These are phyloP conservation scores for Trichoderma sp. DNA, from an alignment of 2,329 filamentous ascomycete species.

Conservation along the genomic window DNA sequence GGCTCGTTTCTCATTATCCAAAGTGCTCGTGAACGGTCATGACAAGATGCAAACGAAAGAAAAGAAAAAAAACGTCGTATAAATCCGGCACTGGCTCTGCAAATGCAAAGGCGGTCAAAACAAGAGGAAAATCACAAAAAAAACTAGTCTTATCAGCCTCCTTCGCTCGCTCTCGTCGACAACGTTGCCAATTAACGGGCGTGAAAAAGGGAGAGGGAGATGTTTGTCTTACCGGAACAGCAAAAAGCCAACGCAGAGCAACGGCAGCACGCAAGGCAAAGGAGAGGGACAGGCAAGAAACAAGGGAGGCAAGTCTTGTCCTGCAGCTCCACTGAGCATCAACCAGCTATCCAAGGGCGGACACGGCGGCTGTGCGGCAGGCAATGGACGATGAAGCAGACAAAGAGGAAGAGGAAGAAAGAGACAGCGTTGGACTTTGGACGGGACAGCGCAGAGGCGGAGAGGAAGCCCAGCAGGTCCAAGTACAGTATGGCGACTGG, in stretches of 20 bases:
- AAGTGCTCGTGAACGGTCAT: slow-evolving; percentile 29
- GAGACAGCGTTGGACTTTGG: background rate
- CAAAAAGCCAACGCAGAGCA: slow-evolving; percentile 28
- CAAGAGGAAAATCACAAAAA: slow-evolving; percentile 5
- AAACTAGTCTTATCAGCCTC: slow-evolving; percentile 24
- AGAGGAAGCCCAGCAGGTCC: slow-evolving; percentile 4
- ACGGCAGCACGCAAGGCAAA: slow-evolving; percentile 13
- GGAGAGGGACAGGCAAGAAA: slow-evolving; percentile 5
- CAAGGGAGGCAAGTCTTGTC: slow-evolving; percentile 22
- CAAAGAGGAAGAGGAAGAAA: background rate
- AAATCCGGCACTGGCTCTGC: slow-evolving; percentile 9
- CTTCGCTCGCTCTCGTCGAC: background rate
- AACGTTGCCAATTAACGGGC: background rate
- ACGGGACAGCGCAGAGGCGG: background rate
- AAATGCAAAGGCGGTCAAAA: slow-evolving; percentile 13
- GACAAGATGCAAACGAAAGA: slow-evolving; percentile 23
- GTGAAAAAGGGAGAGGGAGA: slow-evolving; percentile 28
- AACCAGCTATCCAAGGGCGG: slow-evolving; percentile 24
- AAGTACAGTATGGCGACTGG: background rate
- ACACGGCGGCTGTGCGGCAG: background rate
- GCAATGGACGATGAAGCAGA: slow-evolving; percentile 1
- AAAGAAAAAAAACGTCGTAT: slow-evolving; percentile 19
- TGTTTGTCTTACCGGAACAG: slow-evolving; percentile 23
- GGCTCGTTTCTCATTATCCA: slow-evolving; percentile 32
- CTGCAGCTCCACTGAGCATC: slow-evolving; percentile 21